Evolutionary conservation across 805 yeast genomes (phyloP).

Genomic region (Ogataea methanolica): DNA sequence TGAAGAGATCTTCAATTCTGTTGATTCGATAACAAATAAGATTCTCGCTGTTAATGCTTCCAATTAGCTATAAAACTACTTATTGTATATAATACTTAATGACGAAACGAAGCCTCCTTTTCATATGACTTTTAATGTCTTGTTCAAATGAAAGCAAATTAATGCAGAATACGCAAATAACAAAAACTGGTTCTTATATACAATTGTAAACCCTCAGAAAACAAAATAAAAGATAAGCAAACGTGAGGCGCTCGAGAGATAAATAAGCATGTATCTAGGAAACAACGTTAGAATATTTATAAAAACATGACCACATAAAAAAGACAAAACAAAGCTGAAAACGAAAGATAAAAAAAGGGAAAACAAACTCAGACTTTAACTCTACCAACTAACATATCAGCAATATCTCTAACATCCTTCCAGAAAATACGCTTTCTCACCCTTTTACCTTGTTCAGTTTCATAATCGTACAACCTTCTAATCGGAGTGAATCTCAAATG

Average conservation of each 20-base stretch:
- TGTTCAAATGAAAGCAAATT: no score
- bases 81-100: not conserved
- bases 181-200: not conserved
- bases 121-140: no score
- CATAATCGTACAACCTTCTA: constrained; percentile 75
- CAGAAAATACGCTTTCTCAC: constrained; percentile 89
- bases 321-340: not conserved
- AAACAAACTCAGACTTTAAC: constrained; percentile 18
- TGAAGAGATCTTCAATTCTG: constrained; percentile 6
- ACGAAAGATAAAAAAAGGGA: not conserved
- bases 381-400: constrained; percentile 83
- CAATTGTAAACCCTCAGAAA: not conserved
- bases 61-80: not conserved
- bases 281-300: not conserved
- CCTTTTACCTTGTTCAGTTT: constrained; percentile 75
- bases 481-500: constrained; percentile 72
- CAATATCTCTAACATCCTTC: constrained; percentile 68
- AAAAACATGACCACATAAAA: not conserved
- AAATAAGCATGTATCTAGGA: no score
- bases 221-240: not conserved
- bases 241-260: no score
- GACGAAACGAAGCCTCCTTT: not conserved
- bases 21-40: constrained; percentile 8
- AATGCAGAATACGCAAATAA: not conserved
- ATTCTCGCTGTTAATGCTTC: not conserved